phyloP scores from a whole-genome alignment of 163 green algal genomes.

The Chlorella variabilis region DNA sequence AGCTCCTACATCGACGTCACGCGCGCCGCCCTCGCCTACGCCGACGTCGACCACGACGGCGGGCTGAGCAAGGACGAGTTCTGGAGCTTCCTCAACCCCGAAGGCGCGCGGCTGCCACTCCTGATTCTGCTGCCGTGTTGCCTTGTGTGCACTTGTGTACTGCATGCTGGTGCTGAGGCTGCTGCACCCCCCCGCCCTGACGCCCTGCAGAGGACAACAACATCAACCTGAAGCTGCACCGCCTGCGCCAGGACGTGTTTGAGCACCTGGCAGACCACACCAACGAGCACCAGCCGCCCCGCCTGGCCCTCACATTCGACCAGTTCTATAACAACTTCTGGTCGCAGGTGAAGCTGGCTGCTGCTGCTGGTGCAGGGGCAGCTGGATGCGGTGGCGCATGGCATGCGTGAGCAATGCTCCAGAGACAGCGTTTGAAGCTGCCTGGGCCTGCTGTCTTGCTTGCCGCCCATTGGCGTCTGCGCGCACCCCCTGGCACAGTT shows the following conservation, averaged over 20 bases:
- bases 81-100: conserved; percentile 22
- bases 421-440: too few relatives aligned
- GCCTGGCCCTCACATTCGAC: conserved; percentile 4
- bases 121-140: too few relatives aligned
- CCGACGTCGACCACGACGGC: conserved; percentile 9
- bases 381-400: background rate
- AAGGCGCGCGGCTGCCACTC: background rate
- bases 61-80: conserved; percentile 7
- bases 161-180: too few relatives aligned
- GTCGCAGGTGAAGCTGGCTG: background rate
- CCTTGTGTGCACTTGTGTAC: too few relatives aligned
- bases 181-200: too few relatives aligned
- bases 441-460: too few relatives aligned
- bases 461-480: background rate
- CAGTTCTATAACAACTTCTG: conserved; percentile 34
- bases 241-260: conserved; percentile 26
- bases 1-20: conserved; percentile 5
- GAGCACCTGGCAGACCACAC: conserved; percentile 12
- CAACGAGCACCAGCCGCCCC: background rate
- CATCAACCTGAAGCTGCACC: conserved; percentile 12
- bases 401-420: too few relatives aligned
- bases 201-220: conserved; percentile 21
- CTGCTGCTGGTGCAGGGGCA: background rate
- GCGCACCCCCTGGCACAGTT: conserved; percentile 1
- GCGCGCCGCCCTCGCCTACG: background rate